A percentile compares a stretch with the other conserved stretches of the same genome.
phyloP scores from a whole-genome alignment of 2,329 filamentous ascomycete species.

The Trichoderma sp. region DNA sequence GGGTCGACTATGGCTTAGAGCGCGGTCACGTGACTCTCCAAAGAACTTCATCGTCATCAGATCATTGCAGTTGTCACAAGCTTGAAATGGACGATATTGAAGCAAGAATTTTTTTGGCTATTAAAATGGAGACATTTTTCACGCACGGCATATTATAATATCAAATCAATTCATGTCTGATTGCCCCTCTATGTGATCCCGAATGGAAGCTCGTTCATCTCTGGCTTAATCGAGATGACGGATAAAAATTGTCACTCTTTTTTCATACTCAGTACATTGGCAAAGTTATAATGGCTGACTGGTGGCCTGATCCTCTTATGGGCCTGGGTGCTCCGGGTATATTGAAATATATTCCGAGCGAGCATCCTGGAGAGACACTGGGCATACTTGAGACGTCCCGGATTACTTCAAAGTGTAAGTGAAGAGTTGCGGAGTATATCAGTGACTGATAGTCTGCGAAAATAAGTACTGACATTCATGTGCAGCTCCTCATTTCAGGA shows the following conservation, averaged over 20 bases:
- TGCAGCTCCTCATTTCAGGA: conserved; percentile 40
- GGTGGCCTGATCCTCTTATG: conserved; percentile 39
- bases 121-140: background rate
- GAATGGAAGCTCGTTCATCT: background rate
- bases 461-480: background rate
- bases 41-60: conserved; percentile 7
- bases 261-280: conserved; percentile 38
- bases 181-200: background rate
- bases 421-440: background rate
- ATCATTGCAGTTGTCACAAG: background rate
- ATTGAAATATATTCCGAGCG: conserved; percentile 39
- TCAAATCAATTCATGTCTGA: background rate
- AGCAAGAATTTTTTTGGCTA: background rate
- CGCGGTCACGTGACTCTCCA: conserved; percentile 32
- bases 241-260: conserved; percentile 35
- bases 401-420: conserved; percentile 34
- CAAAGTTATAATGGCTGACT: conserved; percentile 46
- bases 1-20: conserved; percentile 32
- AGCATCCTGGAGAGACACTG: conserved; percentile 33
- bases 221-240: conserved; percentile 42
- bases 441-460: background rate
- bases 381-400: conserved; percentile 41
- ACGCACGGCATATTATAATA: background rate
- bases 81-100: background rate
- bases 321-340: conserved; percentile 42